A percentile compares a stretch with the other conserved stretches of the same genome.
These are phyloP conservation scores for Phytophthora megakarya DNA, from an alignment of 352 stramenopile species.

Conservation along the genomic window DNA sequence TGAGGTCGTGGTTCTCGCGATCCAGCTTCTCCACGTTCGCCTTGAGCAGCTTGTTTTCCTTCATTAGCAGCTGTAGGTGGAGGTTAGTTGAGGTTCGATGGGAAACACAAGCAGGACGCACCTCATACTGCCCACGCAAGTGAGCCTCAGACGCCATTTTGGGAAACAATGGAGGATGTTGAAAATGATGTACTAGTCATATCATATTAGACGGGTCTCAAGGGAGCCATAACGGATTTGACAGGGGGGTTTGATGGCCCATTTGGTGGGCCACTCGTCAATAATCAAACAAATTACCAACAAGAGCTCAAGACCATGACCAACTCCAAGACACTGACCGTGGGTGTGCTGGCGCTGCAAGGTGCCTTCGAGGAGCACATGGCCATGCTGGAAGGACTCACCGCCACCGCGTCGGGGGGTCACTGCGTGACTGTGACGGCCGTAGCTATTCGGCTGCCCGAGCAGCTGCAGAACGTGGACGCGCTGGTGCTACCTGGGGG, in stretches of 20 bases:
- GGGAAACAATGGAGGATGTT: too few relatives aligned
- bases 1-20: constrained; percentile 89
- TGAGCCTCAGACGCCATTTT: constrained; percentile 83
- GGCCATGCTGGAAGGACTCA: constrained; percentile 71
- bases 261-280: constrained; percentile 15
- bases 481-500: constrained; percentile 95
- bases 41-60: constrained; percentile 89
- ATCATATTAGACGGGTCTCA: too few relatives aligned
- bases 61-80: constrained; percentile 56
- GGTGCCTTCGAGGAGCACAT: constrained; percentile 93
- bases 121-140: constrained; percentile 84
- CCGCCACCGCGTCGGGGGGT: constrained; percentile 21
- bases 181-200: too few relatives aligned
- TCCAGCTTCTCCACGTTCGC: constrained; percentile 84
- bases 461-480: constrained; percentile 84
- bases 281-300: constrained; percentile 11
- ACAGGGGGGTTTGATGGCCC: background rate
- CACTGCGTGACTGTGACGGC: constrained; percentile 47
- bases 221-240: constrained; percentile 13
- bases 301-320: constrained; percentile 14
- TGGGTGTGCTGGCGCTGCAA: constrained; percentile 91
- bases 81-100: background rate
- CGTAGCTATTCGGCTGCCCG: constrained; percentile 80
- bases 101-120: constrained; percentile 17
- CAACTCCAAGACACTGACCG: constrained; percentile 41